A percentile compares a stretch with the other conserved stretches of the same genome.
Conservation (phyloP, 169 alveolate genomes). For the Blepharisma undulans region DNA sequence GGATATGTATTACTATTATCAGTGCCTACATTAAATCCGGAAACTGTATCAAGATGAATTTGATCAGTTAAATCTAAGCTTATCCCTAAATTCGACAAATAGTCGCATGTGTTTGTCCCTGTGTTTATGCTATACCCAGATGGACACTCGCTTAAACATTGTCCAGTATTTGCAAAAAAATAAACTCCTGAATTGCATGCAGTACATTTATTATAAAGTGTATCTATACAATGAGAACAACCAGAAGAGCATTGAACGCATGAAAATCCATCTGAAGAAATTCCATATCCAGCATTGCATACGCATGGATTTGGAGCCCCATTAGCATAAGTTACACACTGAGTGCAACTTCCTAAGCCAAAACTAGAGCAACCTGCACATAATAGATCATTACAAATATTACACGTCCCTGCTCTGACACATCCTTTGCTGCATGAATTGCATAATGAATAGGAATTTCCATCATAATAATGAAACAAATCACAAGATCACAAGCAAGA, state of each 20-base stretch:
- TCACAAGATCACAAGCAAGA: not conserved
- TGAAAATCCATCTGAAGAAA: not conserved
- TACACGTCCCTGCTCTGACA: not conserved
- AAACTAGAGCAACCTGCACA: not conserved
- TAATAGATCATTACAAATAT: not conserved
- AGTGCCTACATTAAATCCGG: not conserved
- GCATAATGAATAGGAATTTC: not conserved
- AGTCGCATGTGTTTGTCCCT: not conserved
- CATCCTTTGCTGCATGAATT: not conserved
- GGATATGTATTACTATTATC: not conserved
- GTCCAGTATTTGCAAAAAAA: not conserved
- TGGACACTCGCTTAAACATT: not conserved
- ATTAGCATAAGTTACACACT: not conserved
- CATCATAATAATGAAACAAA: not conserved
- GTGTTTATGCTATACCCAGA: not conserved
- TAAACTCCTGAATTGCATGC: not conserved
- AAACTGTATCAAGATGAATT: not conserved
- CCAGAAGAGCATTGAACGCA: not conserved
- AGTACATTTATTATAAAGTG: not conserved
- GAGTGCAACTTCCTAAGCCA: not conserved
- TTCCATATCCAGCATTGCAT: not conserved
- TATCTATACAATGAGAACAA: not conserved
- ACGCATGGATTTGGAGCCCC: not conserved
- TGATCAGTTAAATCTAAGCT: not conserved
- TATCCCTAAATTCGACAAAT: not conserved